phyloP scores from a whole-genome alignment of 2,329 filamentous ascomycete species.

The Pseudogymnoascus sp. region DNA sequence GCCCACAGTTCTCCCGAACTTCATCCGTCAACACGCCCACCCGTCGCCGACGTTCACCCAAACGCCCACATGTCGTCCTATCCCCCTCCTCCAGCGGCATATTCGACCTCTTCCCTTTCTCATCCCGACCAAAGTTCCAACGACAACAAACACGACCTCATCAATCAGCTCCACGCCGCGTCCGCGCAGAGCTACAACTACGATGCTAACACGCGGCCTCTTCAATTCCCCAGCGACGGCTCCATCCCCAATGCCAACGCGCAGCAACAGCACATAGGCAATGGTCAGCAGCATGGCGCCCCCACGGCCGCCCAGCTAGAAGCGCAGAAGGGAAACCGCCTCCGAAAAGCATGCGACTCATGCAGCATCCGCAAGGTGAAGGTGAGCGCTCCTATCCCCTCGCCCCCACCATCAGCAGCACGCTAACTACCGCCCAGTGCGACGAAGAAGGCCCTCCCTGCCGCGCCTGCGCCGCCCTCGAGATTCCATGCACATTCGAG shows the following conservation, averaged over 20 bases:
- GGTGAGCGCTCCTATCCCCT: constrained; percentile 27
- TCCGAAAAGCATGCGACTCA: constrained; percentile 45
- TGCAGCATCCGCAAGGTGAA: constrained; percentile 46
- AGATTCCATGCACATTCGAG: constrained; percentile 60
- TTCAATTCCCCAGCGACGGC: constrained; percentile 8
- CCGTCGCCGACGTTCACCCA: background rate
- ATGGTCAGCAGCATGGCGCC: constrained; percentile 14
- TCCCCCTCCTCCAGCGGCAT: background rate
- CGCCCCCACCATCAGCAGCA: constrained; percentile 6
- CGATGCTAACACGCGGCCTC: constrained; percentile 10
- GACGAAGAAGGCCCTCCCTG: constrained; percentile 60
- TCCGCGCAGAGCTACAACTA: constrained; percentile 5
- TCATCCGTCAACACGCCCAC: constrained; percentile 5
- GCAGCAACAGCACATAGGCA: constrained; percentile 7
- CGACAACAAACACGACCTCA: background rate
- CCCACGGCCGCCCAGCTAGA: constrained; percentile 16
- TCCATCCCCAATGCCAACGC: constrained; percentile 2
- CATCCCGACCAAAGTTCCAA: background rate
- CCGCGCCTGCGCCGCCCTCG: constrained; percentile 53
- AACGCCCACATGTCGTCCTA: constrained; percentile 5
- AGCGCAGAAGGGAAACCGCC: constrained; percentile 27
- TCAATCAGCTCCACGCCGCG: constrained; percentile 1
- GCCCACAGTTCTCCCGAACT: constrained; percentile 2
- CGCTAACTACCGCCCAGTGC: constrained; percentile 37
- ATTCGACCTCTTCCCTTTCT: background rate